Percentiles rank a stretch among this genome's conserved stretches.
Evolutionary conservation across 495 filamentous ascomycete genomes (phyloP).

Genomic region (Talaromyces wortmannii): DNA sequence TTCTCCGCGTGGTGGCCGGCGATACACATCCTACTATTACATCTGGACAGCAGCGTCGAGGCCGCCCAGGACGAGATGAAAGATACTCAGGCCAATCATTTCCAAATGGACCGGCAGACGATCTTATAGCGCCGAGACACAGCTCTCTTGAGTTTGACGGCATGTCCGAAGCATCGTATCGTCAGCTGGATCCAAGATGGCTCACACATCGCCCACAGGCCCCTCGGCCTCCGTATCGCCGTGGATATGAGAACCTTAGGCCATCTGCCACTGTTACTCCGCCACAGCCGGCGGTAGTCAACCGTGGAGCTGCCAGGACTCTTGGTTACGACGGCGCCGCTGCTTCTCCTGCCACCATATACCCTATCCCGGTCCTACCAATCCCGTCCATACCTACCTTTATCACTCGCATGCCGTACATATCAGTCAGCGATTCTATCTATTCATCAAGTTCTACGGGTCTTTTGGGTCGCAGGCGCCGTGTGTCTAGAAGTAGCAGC

Average conservation of each 20-base stretch:
- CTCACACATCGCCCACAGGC: not conserved
- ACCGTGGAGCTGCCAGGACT: not conserved
- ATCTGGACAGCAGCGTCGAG: too few species aligned
- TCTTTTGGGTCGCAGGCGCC: not conserved
- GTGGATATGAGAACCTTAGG: not conserved
- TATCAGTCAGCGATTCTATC: slow-evolving; percentile 5
- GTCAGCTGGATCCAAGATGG: not conserved
- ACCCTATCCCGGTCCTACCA: slow-evolving; percentile 1
- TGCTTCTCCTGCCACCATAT: not conserved
- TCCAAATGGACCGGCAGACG: not conserved
- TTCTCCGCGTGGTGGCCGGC: not conserved
- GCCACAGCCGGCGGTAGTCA: not conserved
- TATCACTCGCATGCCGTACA: slow-evolving; percentile 1
- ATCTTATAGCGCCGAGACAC: not conserved
- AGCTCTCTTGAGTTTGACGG: not conserved
- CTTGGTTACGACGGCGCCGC: not conserved
- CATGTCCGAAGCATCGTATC: not conserved
- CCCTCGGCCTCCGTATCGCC: not conserved
- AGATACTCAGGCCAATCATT: not conserved
- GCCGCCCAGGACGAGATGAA: not conserved
- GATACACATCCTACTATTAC: not conserved
- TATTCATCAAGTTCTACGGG: slow-evolving; percentile 2
- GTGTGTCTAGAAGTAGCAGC: not conserved
- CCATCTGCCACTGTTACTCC: not conserved
- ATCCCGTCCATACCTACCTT: not conserved